Evolutionary conservation across 306 rosid genomes (phyloP).

Genomic region (Trifolium subterraneum): DNA sequence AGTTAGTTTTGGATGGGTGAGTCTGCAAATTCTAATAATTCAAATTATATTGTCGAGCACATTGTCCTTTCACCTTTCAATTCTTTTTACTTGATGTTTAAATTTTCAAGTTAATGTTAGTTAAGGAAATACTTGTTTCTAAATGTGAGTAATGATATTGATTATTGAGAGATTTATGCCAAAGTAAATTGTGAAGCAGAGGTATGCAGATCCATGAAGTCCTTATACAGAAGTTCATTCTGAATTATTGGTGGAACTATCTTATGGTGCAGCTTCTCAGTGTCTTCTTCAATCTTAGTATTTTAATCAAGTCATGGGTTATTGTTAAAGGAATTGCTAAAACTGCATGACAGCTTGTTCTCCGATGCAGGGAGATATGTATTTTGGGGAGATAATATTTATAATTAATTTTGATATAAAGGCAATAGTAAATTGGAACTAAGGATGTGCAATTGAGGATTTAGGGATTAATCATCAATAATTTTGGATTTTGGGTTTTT

Average conservation of each 20-base stretch:
- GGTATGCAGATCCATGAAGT: constrained; percentile 21
- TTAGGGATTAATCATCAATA: constrained; percentile 12
- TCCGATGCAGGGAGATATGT: background rate
- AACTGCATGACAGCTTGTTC: constrained; percentile 25
- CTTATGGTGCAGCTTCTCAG: constrained; percentile 8
- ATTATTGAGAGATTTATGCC: constrained; percentile 20
- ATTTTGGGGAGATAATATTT: constrained; percentile 23
- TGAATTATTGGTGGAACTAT: constrained; percentile 20
- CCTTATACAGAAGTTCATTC: constrained; percentile 2
- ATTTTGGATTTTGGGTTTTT: background rate
- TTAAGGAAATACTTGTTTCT: constrained; percentile 34
- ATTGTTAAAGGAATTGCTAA: constrained; percentile 24
- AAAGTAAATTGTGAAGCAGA: constrained; percentile 18
- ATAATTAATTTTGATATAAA: constrained; percentile 5
- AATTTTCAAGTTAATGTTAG: background rate
- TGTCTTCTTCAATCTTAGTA: constrained; percentile 3
- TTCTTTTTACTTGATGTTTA: constrained; percentile 1
- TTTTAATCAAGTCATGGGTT: constrained; percentile 12
- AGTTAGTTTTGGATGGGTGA: constrained; percentile 97
- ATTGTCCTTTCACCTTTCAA: constrained; percentile 1
- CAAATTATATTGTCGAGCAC: background rate
- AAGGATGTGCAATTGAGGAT: constrained; percentile 9
- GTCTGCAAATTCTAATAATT: constrained; percentile 40
- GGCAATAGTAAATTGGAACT: constrained; percentile 2
- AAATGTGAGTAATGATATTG: constrained; percentile 28